Evolutionary conservation across 164 flowering plant species (phyloP), one percentile per base, ranked within the genome.

Genomic region (Liriodendron chinense): DNA sequence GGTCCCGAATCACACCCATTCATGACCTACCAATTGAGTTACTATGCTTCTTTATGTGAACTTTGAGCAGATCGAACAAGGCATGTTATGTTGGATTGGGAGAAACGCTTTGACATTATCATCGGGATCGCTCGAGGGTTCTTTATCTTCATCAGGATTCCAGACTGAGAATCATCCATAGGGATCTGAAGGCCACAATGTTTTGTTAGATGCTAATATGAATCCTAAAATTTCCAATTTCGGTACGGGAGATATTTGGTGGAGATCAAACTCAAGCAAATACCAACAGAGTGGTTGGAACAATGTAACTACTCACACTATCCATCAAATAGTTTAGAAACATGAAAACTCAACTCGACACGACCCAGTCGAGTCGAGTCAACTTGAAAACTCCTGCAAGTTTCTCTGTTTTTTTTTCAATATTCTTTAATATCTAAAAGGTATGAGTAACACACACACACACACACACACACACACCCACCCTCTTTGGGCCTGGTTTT

Each of bases 121-220:
- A 89, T 85, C 79, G 98, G 97, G 71, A 87, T 94, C 67, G 97
- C 95, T 18, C 76, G 96, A 65, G 98, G 95, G 88, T 93, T 18
- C 88, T 93, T 24, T 93, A 93, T 81, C 94, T 91, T 56, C 97
- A 93, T 61, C 83, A 88, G 9, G 94, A 91, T 79, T 91, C 97
- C 16, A 89, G 91, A 72, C 82, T 90, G 22, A 84, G 87, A 74
- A 90, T 92, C 10, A 92, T 92, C 74, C 95, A 91, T 48, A 81
- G 94, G 69, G 97, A 92, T 78, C 73, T 92, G 22, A 91, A 92
- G 73, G 89, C 91, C 12, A 89, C 84, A 92, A 92, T 77, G 84
- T 92, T 75, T 72, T 92, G 71, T 78, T 92, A 65, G 97, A 91
- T 76, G 86, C 78, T 64, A 91, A 89, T 4, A 89, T 91, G 97